A percentile compares a stretch with the other conserved stretches of the same genome.
phyloP scores from a whole-genome alignment of 495 filamentous ascomycete genomes.

The Penicillium lividum region DNA sequence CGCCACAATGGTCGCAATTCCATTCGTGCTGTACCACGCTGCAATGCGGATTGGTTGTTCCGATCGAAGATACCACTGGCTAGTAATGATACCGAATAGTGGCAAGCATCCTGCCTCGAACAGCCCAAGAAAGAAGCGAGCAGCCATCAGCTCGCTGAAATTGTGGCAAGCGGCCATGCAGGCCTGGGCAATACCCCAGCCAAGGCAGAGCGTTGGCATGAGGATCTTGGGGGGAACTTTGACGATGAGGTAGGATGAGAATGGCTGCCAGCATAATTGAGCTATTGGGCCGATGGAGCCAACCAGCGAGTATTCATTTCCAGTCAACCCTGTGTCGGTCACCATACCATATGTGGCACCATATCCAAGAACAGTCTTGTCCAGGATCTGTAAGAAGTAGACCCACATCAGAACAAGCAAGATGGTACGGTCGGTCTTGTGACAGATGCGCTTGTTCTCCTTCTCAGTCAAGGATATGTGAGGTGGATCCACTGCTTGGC shows the following conservation, averaged over 20 bases:
- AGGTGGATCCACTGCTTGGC: constrained; percentile 4
- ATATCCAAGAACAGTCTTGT: constrained; percentile 65
- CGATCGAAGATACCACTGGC: constrained; percentile 50
- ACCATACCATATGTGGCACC: constrained; percentile 64
- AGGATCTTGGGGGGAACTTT: constrained; percentile 65
- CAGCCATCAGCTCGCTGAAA: constrained; percentile 45
- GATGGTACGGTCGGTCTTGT: constrained; percentile 62
- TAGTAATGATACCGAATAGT: constrained; percentile 55
- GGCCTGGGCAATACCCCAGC: constrained; percentile 51
- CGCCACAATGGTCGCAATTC: constrained; percentile 48
- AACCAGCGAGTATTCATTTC: constrained; percentile 62
- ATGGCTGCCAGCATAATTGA: constrained; percentile 66
- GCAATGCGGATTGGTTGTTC: constrained; percentile 54
- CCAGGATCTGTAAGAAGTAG: constrained; percentile 65
- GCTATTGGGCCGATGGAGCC: constrained; percentile 64
- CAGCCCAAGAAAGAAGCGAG: constrained; percentile 49
- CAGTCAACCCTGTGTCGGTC: constrained; percentile 53
- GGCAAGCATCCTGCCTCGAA: constrained; percentile 61
- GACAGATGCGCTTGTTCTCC: constrained; percentile 55
- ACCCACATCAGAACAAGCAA: constrained; percentile 63
- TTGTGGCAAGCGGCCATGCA: constrained; percentile 48
- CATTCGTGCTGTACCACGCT: constrained; percentile 53
- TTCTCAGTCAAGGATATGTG: constrained; percentile 50
- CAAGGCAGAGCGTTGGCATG: constrained; percentile 59
- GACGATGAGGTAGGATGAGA: constrained; percentile 64